phyloP scores from a whole-genome alignment of 2,329 filamentous ascomycete genomes.

The Trichoderma sp. region DNA sequence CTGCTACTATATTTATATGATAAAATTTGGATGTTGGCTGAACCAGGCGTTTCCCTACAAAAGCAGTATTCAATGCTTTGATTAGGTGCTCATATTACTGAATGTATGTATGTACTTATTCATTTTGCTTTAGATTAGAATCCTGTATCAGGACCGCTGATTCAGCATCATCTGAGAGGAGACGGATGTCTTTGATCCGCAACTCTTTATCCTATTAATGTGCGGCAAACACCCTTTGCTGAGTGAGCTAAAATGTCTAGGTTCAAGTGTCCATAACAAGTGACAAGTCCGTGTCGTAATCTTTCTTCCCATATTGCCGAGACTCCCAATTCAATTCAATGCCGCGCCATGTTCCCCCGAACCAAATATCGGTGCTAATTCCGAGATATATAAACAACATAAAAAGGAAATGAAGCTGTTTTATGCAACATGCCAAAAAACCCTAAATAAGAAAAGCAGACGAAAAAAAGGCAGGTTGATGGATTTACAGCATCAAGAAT shows the following conservation, averaged over 20 bases:
- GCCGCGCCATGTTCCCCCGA: not conserved
- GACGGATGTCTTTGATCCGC: not conserved
- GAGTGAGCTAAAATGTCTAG: slow-evolving; percentile 7
- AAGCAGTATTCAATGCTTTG: no score
- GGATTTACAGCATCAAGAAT: slow-evolving; percentile 3
- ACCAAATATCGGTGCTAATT: not conserved
- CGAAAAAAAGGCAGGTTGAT: not conserved
- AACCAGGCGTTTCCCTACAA: no score
- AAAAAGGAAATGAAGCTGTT: not conserved
- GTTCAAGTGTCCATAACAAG: not conserved
- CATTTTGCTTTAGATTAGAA: not conserved
- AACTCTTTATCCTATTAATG: not conserved
- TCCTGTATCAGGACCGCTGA: not conserved
- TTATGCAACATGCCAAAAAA: not conserved
- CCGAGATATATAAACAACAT: not conserved
- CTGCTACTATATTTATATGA: no score
- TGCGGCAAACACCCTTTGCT: not conserved
- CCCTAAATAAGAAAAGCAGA: not conserved
- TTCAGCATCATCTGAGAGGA: not conserved
- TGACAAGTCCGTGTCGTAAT: not conserved
- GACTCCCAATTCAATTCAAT: slow-evolving; percentile 11
- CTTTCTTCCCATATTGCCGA: slow-evolving; percentile 8
- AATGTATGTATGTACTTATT: no score
- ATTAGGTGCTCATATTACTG: no score
- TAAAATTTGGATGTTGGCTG: no score